Evolutionary conservation across 2,329 filamentous ascomycete species (phyloP), one percentile per base, ranked within the genome.

Genomic region (Aspergillus ustus): DNA sequence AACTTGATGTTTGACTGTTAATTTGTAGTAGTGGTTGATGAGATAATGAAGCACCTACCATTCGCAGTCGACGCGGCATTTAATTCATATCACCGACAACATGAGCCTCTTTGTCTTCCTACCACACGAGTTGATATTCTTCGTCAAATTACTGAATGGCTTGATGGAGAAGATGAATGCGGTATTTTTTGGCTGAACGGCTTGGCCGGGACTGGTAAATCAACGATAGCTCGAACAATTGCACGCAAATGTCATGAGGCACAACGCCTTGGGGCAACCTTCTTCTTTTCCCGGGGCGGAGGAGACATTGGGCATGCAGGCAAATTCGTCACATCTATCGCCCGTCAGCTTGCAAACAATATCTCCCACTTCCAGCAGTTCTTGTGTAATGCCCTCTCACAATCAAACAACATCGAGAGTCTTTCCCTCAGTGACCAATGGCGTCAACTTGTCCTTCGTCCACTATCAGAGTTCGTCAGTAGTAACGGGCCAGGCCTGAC

Each of bases 241-340:
- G 72, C 75, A 31, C 62, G 62, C 7, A 54, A 15, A 5, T 61
- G 70, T n/a, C 52, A 63, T 17, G 57, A 68, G 72, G 13, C 52
- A 19, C 19, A 44, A 3, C 40, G 25, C 7, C 22, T 61, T 6
- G 59, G 52, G 22, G 59, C 75, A 1, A 79, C 71, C 57, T 82
- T 83, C 65, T 82, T 82, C 67, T 83, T 83, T 67, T 80, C 80
- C 56, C 75, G 71, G 62, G 78, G 76, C 1, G 78, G 77, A 19
- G 73, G 75, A 2, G 72, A 71, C 46, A 70, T 73, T 1, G 63
- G 65, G 4, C 73, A 70, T 51, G 52, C 52, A 44, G 52, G 52
- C 2, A 54, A 54, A 25, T 72, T 84, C 40, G 73, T 83, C 17
- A 70, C 78, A 0, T 82, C 79, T 0, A 68, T 72, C 15, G 28